These are phyloP conservation scores for Melastoma candidum DNA, from an alignment of 441 rosid genomes.

Conservation along the genomic window DNA sequence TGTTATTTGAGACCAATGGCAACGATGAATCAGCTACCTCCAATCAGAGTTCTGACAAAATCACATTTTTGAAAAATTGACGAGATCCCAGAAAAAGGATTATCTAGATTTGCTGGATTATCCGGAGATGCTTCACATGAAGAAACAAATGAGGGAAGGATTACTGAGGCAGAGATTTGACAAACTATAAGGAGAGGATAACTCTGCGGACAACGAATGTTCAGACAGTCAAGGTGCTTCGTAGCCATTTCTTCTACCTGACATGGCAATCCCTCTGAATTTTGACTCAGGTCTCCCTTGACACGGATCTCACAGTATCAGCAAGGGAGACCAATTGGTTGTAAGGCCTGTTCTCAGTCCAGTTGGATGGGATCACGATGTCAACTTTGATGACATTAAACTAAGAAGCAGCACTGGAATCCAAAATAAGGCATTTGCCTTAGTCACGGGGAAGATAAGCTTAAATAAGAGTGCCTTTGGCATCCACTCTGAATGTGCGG, in stretches of 20 bases:
- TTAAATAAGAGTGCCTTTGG: constrained; percentile 72
- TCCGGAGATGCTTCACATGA: constrained; percentile 69
- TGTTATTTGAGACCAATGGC: constrained; percentile 41
- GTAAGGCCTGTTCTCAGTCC: constrained; percentile 83
- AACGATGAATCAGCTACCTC: constrained; percentile 79
- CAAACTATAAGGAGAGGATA: constrained; percentile 28
- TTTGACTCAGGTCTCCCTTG: constrained; percentile 61
- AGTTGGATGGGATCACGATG: constrained; percentile 95
- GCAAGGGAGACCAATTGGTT: constrained; percentile 49
- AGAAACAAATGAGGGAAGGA: constrained; percentile 76
- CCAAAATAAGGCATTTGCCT: constrained; percentile 38
- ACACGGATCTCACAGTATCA: constrained; percentile 57
- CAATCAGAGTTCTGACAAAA: constrained; percentile 71
- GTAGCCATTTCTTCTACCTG: constrained; percentile 55
- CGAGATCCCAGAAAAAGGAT: constrained; percentile 59
- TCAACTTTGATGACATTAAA: constrained; percentile 81
- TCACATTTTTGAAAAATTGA: constrained; percentile 57
- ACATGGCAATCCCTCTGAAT: constrained; percentile 69
- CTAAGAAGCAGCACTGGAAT: constrained; percentile 55
- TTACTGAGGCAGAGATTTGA: constrained; percentile 34
- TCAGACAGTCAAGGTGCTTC: constrained; percentile 28
- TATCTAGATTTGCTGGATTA: constrained; percentile 87
- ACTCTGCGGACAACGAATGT: constrained; percentile 14
- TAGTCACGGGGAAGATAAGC: constrained; percentile 59
- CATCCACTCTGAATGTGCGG: constrained; percentile 65